These are phyloP conservation scores for Spathaspora hagerdaliae DNA, from an alignment of 805 yeast genomes.

Conservation along the genomic window DNA sequence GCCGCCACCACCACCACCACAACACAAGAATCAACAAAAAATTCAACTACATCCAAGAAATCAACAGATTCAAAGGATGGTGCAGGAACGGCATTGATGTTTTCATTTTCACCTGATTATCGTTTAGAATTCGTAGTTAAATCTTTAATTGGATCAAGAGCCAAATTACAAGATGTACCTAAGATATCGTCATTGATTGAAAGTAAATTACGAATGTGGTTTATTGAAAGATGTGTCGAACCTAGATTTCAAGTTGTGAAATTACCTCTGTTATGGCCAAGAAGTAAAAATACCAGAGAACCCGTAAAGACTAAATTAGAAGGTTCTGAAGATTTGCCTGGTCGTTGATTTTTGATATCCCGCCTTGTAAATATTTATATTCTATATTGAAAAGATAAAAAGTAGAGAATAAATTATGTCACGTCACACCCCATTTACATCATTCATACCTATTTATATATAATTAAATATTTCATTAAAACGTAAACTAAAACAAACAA, in stretches of 20 bases:
- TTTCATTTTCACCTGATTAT: slow-evolving; percentile 90
- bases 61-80: slow-evolving; percentile 9
- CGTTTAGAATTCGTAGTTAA: slow-evolving; percentile 83
- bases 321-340: slow-evolving; percentile 2
- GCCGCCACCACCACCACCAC: background rate
- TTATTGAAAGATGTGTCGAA: slow-evolving; percentile 87
- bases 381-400: too few relatives aligned
- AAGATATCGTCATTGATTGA: slow-evolving; percentile 84
- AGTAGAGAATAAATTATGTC: too few relatives aligned
- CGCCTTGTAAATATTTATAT: too few relatives aligned
- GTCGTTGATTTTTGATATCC: background rate
- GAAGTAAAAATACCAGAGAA: slow-evolving; percentile 36
- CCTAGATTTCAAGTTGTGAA: slow-evolving; percentile 86
- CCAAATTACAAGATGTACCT: slow-evolving; percentile 90
- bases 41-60: slow-evolving; percentile 1
- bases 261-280: slow-evolving; percentile 86
- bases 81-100: slow-evolving; percentile 69
- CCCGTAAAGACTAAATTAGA: slow-evolving; percentile 10
- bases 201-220: slow-evolving; percentile 78
- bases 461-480: too few relatives aligned
- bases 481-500: too few relatives aligned
- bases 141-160: slow-evolving; percentile 87
- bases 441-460: too few relatives aligned
- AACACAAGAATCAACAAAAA: slow-evolving; percentile 1
- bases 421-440: too few relatives aligned